Conservation (phyloP, 2,329 filamentous ascomycete species). For the Bipolaris cookei region DNA sequence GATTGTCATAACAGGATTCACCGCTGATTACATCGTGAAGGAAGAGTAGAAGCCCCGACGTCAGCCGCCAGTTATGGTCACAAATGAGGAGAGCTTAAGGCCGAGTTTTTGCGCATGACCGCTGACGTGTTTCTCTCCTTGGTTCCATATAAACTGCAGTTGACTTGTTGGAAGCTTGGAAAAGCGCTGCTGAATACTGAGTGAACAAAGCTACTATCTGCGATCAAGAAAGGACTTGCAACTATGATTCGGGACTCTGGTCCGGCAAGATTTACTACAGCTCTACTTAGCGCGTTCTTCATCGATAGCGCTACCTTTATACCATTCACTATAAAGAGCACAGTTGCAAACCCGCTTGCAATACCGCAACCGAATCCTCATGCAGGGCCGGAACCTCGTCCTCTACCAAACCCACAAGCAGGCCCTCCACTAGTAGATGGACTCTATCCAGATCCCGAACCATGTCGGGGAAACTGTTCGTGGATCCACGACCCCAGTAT, state of each 20-base stretch:
- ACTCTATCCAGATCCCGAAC: conserved; percentile 42
- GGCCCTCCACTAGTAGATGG: not conserved
- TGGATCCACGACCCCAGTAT: conserved; percentile 56
- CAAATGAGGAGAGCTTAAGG: conserved; percentile 5
- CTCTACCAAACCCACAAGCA: conserved; percentile 7
- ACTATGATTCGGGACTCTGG: conserved; percentile 5
- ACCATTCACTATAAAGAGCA: conserved; percentile 16
- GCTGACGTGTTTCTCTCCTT: conserved; percentile 1
- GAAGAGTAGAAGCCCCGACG: not conserved
- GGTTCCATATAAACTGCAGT: conserved; percentile 1
- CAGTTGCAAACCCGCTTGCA: conserved; percentile 6
- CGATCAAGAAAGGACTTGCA: not conserved
- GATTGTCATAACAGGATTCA: not conserved
- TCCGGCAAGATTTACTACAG: conserved; percentile 10
- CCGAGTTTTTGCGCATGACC: not conserved
- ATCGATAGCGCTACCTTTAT: conserved; percentile 23
- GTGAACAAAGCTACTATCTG: not conserved
- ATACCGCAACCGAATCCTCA: not conserved
- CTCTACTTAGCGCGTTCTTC: conserved; percentile 16
- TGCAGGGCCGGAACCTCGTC: not conserved
- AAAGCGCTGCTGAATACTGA: not conserved
- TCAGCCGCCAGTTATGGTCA: not conserved
- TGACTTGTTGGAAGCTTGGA: not conserved
- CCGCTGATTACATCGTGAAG: not conserved
- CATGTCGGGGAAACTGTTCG: conserved; percentile 48